Conservation (phyloP, 257 asterid genomes). For the Forsythia suspensa region DNA sequence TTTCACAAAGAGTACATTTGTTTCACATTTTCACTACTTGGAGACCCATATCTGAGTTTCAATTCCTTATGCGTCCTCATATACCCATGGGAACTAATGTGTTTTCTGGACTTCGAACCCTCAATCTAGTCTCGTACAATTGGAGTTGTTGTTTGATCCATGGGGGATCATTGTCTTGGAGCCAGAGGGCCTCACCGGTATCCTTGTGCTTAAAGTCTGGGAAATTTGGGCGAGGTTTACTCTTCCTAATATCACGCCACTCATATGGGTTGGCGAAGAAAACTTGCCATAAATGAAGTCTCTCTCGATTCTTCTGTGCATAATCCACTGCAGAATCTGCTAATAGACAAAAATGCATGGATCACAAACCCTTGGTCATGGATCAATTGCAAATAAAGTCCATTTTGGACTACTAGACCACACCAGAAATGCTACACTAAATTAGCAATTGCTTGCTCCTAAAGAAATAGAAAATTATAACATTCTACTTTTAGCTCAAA, state of each 20-base stretch:
- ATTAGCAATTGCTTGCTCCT: neutral
- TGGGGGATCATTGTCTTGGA: constrained; percentile 60
- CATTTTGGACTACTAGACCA: neutral
- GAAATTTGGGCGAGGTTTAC: constrained; percentile 34
- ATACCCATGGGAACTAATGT: constrained; percentile 34
- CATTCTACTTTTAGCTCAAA: neutral
- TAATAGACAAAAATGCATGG: constrained; percentile 8
- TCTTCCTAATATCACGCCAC: constrained; percentile 70
- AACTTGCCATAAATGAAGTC: constrained; percentile 76
- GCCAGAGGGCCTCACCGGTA: constrained; percentile 84
- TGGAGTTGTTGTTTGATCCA: constrained; percentile 73
- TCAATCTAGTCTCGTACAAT: constrained; percentile 50
- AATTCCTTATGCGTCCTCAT: constrained; percentile 27
- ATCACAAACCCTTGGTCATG: neutral
- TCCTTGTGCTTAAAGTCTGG: constrained; percentile 83
- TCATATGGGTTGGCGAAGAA: constrained; percentile 72
- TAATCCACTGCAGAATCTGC: constrained; percentile 47
- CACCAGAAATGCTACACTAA: neutral
- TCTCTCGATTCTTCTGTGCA: constrained; percentile 37
- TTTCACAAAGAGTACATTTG: neutral
- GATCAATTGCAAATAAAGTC: neutral
- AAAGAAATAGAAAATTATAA: neutral
- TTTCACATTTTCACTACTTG: neutral
- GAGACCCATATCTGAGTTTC: constrained; percentile 15
- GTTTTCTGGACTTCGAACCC: constrained; percentile 24